Conservation (phyloP, 306 rosid genomes). For the Psophocarpus tetragonolobus region DNA sequence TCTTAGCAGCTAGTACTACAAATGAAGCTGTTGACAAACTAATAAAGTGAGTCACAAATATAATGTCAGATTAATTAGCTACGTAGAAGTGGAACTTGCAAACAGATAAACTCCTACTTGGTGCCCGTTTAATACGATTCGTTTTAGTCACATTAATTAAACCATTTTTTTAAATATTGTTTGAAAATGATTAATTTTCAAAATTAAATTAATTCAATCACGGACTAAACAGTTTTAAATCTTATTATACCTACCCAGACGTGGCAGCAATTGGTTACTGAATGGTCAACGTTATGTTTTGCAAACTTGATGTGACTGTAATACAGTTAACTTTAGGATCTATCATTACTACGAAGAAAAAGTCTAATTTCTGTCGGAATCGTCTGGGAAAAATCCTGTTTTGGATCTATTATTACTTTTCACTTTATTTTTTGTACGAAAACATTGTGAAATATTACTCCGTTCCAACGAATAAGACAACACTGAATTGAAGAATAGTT, state of each 20-base stretch:
- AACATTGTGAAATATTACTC: neutral
- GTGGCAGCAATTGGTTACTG: neutral
- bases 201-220: neutral
- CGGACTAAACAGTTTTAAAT: neutral
- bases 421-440: neutral
- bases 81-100: neutral
- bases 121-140: neutral
- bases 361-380: neutral
- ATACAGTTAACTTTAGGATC: neutral
- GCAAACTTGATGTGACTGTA: neutral
- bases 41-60: neutral
- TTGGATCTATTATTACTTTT: neutral
- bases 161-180: neutral
- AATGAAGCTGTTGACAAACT: neutral
- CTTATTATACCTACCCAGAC: neutral
- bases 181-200: neutral
- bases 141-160: neutral
- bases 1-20: neutral
- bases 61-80: neutral
- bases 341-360: neutral
- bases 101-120: neutral
- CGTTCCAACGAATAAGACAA: neutral
- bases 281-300: neutral
- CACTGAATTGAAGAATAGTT: neutral
- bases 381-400: neutral